A percentile compares a stretch with the other conserved stretches of the same genome.
These are phyloP conservation scores for Funneliformis caledonium DNA, from an alignment of 371 early-diverging fungal genomes.

Conservation along the genomic window DNA sequence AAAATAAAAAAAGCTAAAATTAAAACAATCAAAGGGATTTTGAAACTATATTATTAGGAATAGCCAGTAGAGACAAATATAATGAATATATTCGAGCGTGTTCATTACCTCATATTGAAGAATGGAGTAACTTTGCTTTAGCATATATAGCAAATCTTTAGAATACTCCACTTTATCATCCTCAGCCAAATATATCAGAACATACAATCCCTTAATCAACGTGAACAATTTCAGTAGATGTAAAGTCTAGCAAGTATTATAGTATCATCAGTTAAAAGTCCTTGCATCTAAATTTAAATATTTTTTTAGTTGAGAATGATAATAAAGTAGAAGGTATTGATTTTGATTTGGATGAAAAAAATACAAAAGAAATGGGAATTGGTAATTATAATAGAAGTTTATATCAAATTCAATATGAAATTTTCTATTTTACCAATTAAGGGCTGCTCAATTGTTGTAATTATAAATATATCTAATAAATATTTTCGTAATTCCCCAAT, in stretches of 20 bases:
- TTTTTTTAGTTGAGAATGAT: too few relatives aligned
- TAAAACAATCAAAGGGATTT: slow-evolving; percentile 15
- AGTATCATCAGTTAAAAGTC: too few relatives aligned
- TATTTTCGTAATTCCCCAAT: too few relatives aligned
- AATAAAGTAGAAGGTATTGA: too few relatives aligned
- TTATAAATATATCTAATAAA: too few relatives aligned
- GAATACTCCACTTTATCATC: not conserved
- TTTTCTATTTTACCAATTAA: too few relatives aligned
- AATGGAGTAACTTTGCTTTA: not conserved
- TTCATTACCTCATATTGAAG: slow-evolving; percentile 10
- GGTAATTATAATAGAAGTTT: too few relatives aligned
- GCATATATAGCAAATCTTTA: not conserved
- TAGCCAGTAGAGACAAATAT: not conserved
- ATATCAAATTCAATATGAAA: too few relatives aligned
- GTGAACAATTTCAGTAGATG: not conserved
- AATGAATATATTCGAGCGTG: not conserved
- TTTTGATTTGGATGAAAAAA: too few relatives aligned
- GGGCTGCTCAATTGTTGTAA: too few relatives aligned
- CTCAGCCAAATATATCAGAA: slow-evolving; percentile 2
- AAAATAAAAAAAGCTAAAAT: not conserved
- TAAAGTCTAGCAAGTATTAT: not conserved
- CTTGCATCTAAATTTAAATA: too few relatives aligned
- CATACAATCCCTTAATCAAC: not conserved
- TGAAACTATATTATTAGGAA: not conserved
- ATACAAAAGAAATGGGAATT: too few relatives aligned